A percentile compares a stretch with the other conserved stretches of the same genome.
These are phyloP conservation scores for Fusarium armeniacum DNA, from an alignment of 2,329 filamentous ascomycete genomes.

Conservation along the genomic window DNA sequence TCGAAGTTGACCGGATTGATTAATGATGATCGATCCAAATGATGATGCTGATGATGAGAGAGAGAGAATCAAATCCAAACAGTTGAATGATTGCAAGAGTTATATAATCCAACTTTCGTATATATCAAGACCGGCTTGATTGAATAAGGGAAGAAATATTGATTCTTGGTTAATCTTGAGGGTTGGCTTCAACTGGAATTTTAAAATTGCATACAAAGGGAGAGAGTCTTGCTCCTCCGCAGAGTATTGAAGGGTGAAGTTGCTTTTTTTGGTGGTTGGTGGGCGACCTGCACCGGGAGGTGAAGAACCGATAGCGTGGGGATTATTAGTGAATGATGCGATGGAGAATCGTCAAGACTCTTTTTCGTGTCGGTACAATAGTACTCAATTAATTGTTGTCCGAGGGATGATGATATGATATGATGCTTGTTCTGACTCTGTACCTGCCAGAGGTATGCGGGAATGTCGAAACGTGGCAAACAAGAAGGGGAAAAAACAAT, in stretches of 20 bases:
- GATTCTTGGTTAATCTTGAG: constrained; percentile 36
- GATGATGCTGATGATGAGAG: constrained; percentile 8
- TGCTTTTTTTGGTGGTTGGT: constrained; percentile 10
- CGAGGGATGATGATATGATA: constrained; percentile 29
- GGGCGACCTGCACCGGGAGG: constrained; percentile 43
- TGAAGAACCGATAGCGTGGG: constrained; percentile 23
- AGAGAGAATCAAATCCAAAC: too few relatives aligned
- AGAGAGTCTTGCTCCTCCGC: constrained; percentile 46
- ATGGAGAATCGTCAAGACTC: constrained; percentile 42
- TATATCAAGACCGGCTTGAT: constrained; percentile 47
- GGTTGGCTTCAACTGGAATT: constrained; percentile 42
- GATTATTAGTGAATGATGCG: constrained; percentile 17
- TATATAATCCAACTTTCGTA: constrained; percentile 35
- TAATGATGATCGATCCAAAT: constrained; percentile 22
- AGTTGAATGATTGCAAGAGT: constrained; percentile 21
- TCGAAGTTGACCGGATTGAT: constrained; percentile 11
- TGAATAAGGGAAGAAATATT: constrained; percentile 45
- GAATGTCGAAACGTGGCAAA: constrained; percentile 41
- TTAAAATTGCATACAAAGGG: constrained; percentile 46
- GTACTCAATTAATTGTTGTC: constrained; percentile 34
- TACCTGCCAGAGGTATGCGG: constrained; percentile 48
- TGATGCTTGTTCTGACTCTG: constrained; percentile 1
- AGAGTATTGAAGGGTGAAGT: constrained; percentile 38
- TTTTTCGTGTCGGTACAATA: constrained; percentile 6
- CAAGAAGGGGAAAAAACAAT: constrained; percentile 30